Conservation (phyloP, 2,329 filamentous ascomycete species). For the Claviceps purpurea region DNA sequence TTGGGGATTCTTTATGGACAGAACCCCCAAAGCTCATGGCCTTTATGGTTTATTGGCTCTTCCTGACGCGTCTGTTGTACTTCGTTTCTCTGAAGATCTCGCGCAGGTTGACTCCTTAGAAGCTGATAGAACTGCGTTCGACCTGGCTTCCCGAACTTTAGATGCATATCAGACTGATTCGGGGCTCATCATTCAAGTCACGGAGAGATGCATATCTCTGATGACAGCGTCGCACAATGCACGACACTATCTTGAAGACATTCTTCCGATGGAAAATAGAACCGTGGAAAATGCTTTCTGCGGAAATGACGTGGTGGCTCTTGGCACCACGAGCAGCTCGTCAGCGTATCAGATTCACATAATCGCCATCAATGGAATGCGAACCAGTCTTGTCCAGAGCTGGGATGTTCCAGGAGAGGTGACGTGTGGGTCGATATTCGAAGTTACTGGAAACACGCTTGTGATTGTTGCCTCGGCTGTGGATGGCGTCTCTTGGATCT, state of each 20-base stretch:
- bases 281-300: constrained; percentile 31
- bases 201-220: constrained; percentile 32
- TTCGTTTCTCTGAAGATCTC: constrained; percentile 36
- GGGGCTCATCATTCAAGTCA: constrained; percentile 38
- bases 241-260: constrained; percentile 11
- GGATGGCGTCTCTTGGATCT: constrained; percentile 20
- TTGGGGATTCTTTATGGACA: constrained; percentile 33
- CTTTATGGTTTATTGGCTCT: constrained; percentile 32
- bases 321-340: constrained; percentile 28
- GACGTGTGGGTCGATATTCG: constrained; percentile 30
- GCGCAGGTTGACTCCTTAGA: constrained; percentile 29
- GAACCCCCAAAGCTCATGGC: constrained; percentile 7
- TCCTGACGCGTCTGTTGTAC: constrained; percentile 32
- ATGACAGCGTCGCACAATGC: constrained; percentile 24
- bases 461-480: constrained; percentile 23
- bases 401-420: constrained; percentile 32
- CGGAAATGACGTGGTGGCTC: constrained; percentile 22
- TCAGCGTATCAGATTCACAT: constrained; percentile 25
- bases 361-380: constrained; percentile 22
- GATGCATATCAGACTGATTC: constrained; percentile 24
- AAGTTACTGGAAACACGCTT: constrained; percentile 12
- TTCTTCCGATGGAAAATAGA: constrained; percentile 15
- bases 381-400: constrained; percentile 15
- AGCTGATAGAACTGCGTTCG: constrained; percentile 31
- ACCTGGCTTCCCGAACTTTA: constrained; percentile 39